Percentiles rank a stretch among this genome's conserved stretches.
These are phyloP conservation scores for Flaveria robusta DNA, from an alignment of 129 eudicot genomes.

Conservation along the genomic window DNA sequence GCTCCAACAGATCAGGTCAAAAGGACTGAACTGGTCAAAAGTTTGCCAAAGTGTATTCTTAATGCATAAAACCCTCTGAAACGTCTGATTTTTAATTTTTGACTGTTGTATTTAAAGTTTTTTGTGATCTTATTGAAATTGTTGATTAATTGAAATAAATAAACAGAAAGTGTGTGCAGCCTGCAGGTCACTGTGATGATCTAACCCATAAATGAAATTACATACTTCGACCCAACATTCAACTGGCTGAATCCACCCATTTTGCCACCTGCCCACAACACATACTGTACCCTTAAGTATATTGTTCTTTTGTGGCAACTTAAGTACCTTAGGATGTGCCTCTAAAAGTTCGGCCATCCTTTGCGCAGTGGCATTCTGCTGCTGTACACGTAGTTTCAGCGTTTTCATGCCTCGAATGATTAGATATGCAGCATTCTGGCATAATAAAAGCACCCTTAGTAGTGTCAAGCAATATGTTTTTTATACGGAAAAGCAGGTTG, in stretches of 20 bases:
- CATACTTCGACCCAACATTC: no score
- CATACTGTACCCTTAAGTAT: neutral
- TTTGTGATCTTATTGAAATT: neutral
- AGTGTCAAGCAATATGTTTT: neutral
- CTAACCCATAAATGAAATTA: no score
- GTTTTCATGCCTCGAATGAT: constrained; percentile 95
- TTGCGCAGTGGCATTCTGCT: constrained; percentile 79
- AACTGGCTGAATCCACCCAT: no score
- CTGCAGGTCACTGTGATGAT: no score
- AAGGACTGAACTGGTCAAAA: neutral
- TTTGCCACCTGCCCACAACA: neutral
- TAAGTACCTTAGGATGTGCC: constrained; percentile 94
- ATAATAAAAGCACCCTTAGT: neutral
- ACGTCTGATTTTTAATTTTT: neutral
- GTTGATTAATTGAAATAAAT: neutral
- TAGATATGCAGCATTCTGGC: constrained; percentile 79
- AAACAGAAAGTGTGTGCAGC: no score
- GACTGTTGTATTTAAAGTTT: neutral
- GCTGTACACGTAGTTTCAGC: constrained; percentile 91
- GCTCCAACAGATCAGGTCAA: neutral
- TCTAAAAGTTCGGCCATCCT: constrained; percentile 98
- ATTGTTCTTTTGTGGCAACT: constrained; percentile 13
- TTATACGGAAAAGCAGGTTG: neutral
- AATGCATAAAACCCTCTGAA: neutral
- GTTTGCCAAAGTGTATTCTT: neutral